Evolutionary conservation across 2,329 filamentous ascomycete genomes (phyloP).

Genomic region (Zelopaecilomyces penicillatus): DNA sequence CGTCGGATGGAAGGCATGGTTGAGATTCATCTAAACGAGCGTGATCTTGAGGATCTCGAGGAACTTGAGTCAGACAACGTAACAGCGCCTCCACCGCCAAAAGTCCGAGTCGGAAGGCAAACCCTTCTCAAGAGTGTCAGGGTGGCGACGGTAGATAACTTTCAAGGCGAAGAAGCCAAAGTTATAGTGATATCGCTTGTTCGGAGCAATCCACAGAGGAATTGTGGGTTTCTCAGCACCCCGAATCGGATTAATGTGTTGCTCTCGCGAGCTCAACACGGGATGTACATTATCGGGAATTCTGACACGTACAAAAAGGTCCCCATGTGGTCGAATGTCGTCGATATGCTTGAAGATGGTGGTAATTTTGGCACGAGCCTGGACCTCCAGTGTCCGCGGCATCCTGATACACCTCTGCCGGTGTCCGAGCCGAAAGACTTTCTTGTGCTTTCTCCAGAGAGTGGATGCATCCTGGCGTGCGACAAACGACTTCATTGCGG

Average conservation of each 20-base stretch:
- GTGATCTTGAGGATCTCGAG: constrained; percentile 48
- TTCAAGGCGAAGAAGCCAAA: constrained; percentile 69
- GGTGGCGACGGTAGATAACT: constrained; percentile 64
- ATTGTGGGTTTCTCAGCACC: constrained; percentile 57
- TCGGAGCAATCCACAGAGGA: constrained; percentile 52
- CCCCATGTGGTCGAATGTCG: constrained; percentile 55
- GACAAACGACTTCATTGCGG: constrained; percentile 39
- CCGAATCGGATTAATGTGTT: constrained; percentile 63
- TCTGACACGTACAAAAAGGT: constrained; percentile 46
- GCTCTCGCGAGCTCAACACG: constrained; percentile 57
- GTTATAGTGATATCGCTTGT: constrained; percentile 63
- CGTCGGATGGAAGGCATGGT: constrained; percentile 37
- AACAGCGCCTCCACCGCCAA: background rate
- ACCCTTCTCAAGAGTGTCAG: constrained; percentile 41
- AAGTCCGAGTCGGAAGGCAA: constrained; percentile 14
- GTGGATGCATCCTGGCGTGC: constrained; percentile 49
- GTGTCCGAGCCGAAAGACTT: constrained; percentile 52
- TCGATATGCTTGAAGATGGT: constrained; percentile 38
- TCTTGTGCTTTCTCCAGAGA: constrained; percentile 46
- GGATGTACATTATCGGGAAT: constrained; percentile 66
- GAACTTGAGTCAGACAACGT: constrained; percentile 21
- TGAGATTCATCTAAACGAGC: constrained; percentile 55
- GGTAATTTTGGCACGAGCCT: constrained; percentile 42
- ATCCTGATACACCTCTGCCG: constrained; percentile 41
- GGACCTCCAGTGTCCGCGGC: constrained; percentile 52